Percentiles rank a stretch among this genome's conserved stretches.
These are phyloP conservation scores for Coemansia linderi DNA, from an alignment of 371 early-diverging fungal species.

Conservation along the genomic window DNA sequence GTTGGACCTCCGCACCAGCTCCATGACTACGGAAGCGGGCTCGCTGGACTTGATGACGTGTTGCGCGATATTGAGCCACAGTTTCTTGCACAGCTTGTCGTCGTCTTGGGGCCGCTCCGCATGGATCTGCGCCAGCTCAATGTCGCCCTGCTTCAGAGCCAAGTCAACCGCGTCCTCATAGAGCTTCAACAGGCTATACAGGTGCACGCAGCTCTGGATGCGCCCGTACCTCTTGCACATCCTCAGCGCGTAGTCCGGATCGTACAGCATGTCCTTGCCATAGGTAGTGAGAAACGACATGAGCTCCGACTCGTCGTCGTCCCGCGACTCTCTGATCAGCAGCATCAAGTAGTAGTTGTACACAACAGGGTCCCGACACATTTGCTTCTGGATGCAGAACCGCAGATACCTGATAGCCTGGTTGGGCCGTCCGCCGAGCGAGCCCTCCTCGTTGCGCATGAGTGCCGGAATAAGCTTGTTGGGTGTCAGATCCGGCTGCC, in stretches of 20 bases:
- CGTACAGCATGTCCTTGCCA: constrained; percentile 74
- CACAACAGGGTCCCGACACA: constrained; percentile 79
- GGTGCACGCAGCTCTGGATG: constrained; percentile 76
- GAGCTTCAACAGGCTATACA: constrained; percentile 81
- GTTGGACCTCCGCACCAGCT: constrained; percentile 74
- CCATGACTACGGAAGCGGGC: constrained; percentile 87
- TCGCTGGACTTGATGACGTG: constrained; percentile 76
- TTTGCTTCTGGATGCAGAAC: constrained; percentile 73
- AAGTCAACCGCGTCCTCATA: constrained; percentile 87
- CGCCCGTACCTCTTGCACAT: constrained; percentile 75
- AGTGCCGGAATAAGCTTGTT: constrained; percentile 86
- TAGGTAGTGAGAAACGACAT: constrained; percentile 72
- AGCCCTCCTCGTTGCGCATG: constrained; percentile 68
- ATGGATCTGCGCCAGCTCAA: constrained; percentile 84
- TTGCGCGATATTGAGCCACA: constrained; percentile 91
- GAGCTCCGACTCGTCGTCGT: constrained; percentile 64
- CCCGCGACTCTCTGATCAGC: constrained; percentile 70
- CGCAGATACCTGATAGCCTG: constrained; percentile 88
- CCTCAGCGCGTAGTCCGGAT: constrained; percentile 84
- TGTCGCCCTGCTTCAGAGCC: constrained; percentile 78
- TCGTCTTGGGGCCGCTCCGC: constrained; percentile 84
- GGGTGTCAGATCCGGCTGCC: constrained; percentile 77
- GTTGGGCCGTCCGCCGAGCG: constrained; percentile 56
- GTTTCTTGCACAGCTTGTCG: constrained; percentile 73
- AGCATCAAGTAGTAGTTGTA: constrained; percentile 90